Evolutionary conservation across 768 basidiomycete genomes (phyloP).

Genomic region (Rhodosporidiobolus sp.): DNA sequence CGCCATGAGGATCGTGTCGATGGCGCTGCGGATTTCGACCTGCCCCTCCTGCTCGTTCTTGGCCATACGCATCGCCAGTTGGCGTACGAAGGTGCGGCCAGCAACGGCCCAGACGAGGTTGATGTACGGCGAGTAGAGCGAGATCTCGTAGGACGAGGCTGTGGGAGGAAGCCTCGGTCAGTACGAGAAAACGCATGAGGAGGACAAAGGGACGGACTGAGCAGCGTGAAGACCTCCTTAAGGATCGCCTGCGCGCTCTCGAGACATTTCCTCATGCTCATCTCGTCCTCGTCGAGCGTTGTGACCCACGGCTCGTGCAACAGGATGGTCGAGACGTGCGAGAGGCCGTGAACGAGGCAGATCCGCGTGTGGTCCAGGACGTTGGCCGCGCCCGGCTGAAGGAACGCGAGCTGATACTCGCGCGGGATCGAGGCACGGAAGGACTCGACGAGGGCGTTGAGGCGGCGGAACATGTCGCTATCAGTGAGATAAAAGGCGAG

Average conservation of each 20-base stretch:
- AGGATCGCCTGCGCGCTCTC: constrained; percentile 31
- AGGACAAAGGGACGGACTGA: not conserved
- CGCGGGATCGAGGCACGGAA: constrained; percentile 43
- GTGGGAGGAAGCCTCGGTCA: not conserved
- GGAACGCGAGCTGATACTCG: constrained; percentile 21
- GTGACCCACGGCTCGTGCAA: constrained; percentile 41
- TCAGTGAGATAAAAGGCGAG: not conserved
- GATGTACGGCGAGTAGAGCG: constrained; percentile 31
- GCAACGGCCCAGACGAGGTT: constrained; percentile 31
- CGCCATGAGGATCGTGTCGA: constrained; percentile 20
- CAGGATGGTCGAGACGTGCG: constrained; percentile 32
- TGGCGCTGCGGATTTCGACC: constrained; percentile 10
- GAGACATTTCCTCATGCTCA: constrained; percentile 24
- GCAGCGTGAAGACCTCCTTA: constrained; percentile 21
- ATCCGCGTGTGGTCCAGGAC: constrained; percentile 22
- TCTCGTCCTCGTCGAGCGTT: constrained; percentile 2
- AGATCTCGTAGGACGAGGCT: constrained; percentile 30
- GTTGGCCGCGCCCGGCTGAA: not conserved
- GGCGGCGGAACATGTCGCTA: constrained; percentile 41
- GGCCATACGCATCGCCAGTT: constrained; percentile 32
- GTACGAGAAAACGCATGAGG: not conserved
- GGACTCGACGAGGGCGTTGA: constrained; percentile 30
- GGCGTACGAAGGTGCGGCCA: constrained; percentile 38
- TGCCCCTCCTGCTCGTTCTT: not conserved
- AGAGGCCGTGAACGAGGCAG: constrained; percentile 30